These are phyloP conservation scores for Podila epigama DNA, from an alignment of 192 early-diverging fungal genomes.

Conservation along the genomic window DNA sequence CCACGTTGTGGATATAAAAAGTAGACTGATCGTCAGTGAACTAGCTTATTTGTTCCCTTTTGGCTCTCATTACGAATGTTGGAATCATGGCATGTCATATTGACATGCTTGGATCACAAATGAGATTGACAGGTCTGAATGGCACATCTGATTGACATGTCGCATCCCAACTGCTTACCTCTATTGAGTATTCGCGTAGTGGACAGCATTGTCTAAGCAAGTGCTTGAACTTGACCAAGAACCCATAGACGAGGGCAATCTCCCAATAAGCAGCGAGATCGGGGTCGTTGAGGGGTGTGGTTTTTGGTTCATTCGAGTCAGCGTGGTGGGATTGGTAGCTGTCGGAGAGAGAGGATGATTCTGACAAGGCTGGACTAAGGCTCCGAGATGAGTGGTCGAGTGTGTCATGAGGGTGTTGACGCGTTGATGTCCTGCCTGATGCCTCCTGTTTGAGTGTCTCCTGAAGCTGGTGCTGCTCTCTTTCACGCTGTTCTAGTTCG, in stretches of 20 bases:
- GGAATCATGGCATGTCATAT: too few species aligned
- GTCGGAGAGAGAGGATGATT: not conserved
- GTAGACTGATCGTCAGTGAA: too few species aligned
- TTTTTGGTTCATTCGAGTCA: not conserved
- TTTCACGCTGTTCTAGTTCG: not conserved
- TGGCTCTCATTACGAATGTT: too few species aligned
- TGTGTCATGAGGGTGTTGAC: not conserved
- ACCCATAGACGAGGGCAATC: constrained; percentile 20
- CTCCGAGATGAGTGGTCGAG: not conserved
- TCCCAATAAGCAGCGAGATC: not conserved
- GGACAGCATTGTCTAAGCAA: constrained; percentile 28
- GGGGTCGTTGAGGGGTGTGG: not conserved
- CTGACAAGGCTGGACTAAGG: not conserved
- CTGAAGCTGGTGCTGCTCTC: too few species aligned
- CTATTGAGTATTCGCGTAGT: constrained; percentile 31
- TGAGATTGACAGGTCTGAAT: not conserved
- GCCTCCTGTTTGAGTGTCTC: too few species aligned
- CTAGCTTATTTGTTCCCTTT: too few species aligned
- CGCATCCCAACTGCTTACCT: constrained; percentile 22
- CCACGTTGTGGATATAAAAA: too few species aligned
- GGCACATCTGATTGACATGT: too few species aligned
- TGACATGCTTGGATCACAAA: not conserved
- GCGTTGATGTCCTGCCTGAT: not conserved
- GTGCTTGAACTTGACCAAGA: constrained; percentile 28
- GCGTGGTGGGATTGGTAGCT: not conserved